Conservation (phyloP, 805 yeast genomes). For the Lipomyces yamadae region DNA sequence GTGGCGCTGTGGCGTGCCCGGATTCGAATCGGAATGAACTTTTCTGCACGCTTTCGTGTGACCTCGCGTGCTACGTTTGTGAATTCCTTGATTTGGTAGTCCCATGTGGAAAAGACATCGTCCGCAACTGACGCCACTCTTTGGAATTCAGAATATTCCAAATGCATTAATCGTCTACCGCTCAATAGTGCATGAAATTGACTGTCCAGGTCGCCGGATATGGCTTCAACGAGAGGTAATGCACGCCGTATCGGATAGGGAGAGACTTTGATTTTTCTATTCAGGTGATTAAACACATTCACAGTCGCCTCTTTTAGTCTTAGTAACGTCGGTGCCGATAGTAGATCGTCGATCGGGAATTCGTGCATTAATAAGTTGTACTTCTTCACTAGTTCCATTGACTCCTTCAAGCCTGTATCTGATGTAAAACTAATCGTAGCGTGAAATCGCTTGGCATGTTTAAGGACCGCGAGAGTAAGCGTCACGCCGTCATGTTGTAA, state of each 20-base stretch:
- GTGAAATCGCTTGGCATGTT: conserved; percentile 76
- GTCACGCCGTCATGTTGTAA: conserved; percentile 58
- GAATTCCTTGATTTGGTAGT: conserved; percentile 64
- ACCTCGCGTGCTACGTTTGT: conserved; percentile 72
- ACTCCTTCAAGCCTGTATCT: conserved; percentile 65
- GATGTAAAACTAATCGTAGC: conserved; percentile 73
- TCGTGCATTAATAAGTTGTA: conserved; percentile 70
- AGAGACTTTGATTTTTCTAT: conserved; percentile 61
- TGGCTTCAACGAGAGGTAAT: conserved; percentile 65
- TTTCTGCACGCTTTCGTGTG: conserved; percentile 72
- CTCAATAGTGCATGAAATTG: conserved; percentile 52
- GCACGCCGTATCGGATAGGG: conserved; percentile 70
- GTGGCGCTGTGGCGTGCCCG: conserved; percentile 51
- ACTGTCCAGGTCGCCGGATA: conserved; percentile 60
- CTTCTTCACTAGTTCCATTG: conserved; percentile 49
- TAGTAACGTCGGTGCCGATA: conserved; percentile 53
- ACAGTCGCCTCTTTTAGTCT: conserved; percentile 54
- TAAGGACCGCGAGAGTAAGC: conserved; percentile 63
- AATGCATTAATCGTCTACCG: conserved; percentile 51
- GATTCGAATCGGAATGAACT: conserved; percentile 67
- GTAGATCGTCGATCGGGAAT: conserved; percentile 67
- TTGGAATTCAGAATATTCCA: conserved; percentile 52
- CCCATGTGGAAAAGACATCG: conserved; percentile 57
- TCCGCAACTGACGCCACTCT: conserved; percentile 43
- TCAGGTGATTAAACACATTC: conserved; percentile 61